A percentile compares a stretch with the other conserved stretches of the same genome.
These are phyloP conservation scores for Lipomyces chichibuensis DNA, from an alignment of 805 yeast genomes.

Conservation along the genomic window DNA sequence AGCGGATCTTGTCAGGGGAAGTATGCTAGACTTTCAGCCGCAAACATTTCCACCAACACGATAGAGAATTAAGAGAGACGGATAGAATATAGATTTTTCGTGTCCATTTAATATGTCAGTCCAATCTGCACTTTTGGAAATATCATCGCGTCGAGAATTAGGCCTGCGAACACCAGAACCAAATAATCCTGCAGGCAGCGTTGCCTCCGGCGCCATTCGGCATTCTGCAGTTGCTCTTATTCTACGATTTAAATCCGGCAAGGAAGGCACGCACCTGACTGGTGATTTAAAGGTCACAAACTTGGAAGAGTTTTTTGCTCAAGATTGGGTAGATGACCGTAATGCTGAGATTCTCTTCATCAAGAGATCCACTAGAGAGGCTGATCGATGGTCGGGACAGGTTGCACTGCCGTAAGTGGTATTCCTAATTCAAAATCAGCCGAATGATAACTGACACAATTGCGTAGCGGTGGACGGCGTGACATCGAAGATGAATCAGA, in stretches of 20 bases:
- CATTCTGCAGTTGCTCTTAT: slow-evolving; percentile 27
- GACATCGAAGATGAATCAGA: slow-evolving; percentile 45
- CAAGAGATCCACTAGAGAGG: slow-evolving; percentile 43
- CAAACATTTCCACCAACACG: too few species aligned
- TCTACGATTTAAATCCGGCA: slow-evolving; percentile 10
- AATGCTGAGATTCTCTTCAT: slow-evolving; percentile 45
- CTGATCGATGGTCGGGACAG: slow-evolving; percentile 50
- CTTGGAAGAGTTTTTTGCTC: neutral
- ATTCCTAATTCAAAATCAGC: neutral
- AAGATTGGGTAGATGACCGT: slow-evolving; percentile 12
- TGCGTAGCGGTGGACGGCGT: slow-evolving; percentile 44
- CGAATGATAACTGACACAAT: neutral
- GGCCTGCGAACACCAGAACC: slow-evolving; percentile 1
- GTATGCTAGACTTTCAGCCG: too few species aligned
- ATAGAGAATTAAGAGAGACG: too few species aligned
- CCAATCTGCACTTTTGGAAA: neutral
- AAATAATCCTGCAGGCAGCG: slow-evolving; percentile 14
- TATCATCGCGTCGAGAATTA: neutral
- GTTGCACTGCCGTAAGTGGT: slow-evolving; percentile 45
- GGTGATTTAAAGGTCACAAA: neutral
- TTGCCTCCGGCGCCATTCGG: slow-evolving; percentile 12
- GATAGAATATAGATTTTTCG: too few species aligned
- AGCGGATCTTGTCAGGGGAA: too few species aligned
- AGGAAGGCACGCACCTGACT: neutral
- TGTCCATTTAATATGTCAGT: neutral